phyloP scores from a whole-genome alignment of 2,329 filamentous ascomycete genomes.

The Penicillium italicum region DNA sequence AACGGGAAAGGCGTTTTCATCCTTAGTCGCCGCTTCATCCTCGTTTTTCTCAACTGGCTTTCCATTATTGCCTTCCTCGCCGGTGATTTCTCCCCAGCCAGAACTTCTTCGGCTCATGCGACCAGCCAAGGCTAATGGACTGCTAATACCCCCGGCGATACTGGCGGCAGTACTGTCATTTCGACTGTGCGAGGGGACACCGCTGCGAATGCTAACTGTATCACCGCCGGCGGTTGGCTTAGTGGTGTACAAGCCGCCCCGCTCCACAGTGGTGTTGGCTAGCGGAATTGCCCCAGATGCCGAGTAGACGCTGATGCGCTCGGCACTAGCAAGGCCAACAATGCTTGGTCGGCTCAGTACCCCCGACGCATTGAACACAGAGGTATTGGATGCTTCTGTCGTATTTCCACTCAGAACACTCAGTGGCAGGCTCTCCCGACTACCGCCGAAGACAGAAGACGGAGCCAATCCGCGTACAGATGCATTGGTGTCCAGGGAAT shows the following conservation, averaged over 20 bases:
- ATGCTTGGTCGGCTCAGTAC: slow-evolving; percentile 49
- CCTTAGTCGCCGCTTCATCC: slow-evolving; percentile 37
- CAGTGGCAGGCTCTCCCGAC: slow-evolving; percentile 60
- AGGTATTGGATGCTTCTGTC: slow-evolving; percentile 43
- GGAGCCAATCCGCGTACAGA: slow-evolving; percentile 62
- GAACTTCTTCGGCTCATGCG: slow-evolving; percentile 44
- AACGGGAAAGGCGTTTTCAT: slow-evolving; percentile 9
- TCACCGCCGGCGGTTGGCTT: slow-evolving; percentile 56
- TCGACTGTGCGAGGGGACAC: slow-evolving; percentile 69
- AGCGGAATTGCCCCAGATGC: slow-evolving; percentile 62
- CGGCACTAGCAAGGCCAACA: slow-evolving; percentile 54
- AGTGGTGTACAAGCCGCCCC: slow-evolving; percentile 75
- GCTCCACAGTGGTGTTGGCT: slow-evolving; percentile 60
- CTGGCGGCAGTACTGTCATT: slow-evolving; percentile 80
- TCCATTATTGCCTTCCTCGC: slow-evolving; percentile 36
- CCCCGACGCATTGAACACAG: slow-evolving; percentile 39
- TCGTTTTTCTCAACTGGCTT: slow-evolving; percentile 20
- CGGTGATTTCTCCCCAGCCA: slow-evolving; percentile 45
- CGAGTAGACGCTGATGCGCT: slow-evolving; percentile 70
- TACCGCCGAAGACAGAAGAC: slow-evolving; percentile 61
- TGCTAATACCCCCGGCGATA: slow-evolving; percentile 57
- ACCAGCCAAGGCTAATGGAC: slow-evolving; percentile 53
- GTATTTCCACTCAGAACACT: slow-evolving; percentile 58
- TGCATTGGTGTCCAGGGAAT: slow-evolving; percentile 64
- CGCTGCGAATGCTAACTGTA: slow-evolving; percentile 74